Evolutionary conservation across 2,329 filamentous ascomycete species (phyloP), one percentile per base, ranked within the genome.

Genomic region (Fonsecaea multimorphosa): DNA sequence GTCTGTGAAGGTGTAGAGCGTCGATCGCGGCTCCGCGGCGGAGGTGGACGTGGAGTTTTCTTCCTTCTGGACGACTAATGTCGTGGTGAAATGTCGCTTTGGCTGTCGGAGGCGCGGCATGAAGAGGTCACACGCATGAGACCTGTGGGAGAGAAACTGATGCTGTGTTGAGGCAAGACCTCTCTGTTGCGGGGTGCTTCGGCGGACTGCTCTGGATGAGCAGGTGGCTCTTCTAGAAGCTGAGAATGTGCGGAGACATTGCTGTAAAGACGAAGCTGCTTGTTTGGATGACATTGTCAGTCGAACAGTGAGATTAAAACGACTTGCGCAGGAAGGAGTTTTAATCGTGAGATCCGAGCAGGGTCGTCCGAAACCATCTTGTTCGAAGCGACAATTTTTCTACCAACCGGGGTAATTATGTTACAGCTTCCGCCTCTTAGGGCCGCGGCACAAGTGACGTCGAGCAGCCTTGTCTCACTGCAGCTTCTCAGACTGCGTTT

Each of bases 1-100:
- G 29, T 73, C 71, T 32, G 60, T 29, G 68, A 70, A 72, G 32
- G 53, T 68, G 62, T 73, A 73, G 32, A 66, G 27, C 19, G 56
- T 68, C 5, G 71, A 58, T 32, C 59, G 66, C 34, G 68, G 31
- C 9, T 58, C 52, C 14, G 32, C 52, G 19, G 65, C 38, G n/a
- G 38, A 63, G 29, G 64, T 31, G n/a, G 38, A 61, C 27, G 61
- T 44, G 57, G 63, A 46, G 4, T 55, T 16, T 27, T 64, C 61
- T 16, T 68, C 66, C 63, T 68, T 68, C 34, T 58, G 65, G 4
- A 52, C 40, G 9, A 54, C 46, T 16, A 66, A 54, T 8, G 63
- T 66, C 1, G 65, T 70, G 38, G 60, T 68, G 58, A 70, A 70
- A 38, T 70, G 68, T 14, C 68, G 63, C 22, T 58, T 63, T n/a